Evolutionary conservation across 2,329 filamentous ascomycete genomes (phyloP), one percentile per base, ranked within the genome.

Genomic region (Neodidymelliopsis sp.): DNA sequence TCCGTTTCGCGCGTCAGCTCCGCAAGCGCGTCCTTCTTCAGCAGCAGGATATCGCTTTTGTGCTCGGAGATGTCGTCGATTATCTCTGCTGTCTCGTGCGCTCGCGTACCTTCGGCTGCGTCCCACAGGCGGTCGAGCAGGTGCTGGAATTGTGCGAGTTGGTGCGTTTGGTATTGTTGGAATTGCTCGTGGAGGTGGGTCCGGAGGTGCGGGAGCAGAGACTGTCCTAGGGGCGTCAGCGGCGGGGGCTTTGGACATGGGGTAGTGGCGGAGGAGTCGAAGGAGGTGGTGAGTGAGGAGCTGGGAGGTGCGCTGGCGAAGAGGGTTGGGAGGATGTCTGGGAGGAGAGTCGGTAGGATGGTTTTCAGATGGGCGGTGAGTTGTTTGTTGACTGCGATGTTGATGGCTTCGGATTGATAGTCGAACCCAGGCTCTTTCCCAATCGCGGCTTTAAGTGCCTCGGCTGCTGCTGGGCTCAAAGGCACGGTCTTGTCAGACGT

Each of bases 401-500:
- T 36, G 34, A 46, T 46, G 13, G 25, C 27, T 13, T 46, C 42
- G 18, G 34, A 16, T 23, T 38, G 33, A 15, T 23, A 28, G 11
- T 40, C 37, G 16, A 27, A 30, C 18, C 0, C 35, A 18, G 35
- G 23, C 12, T 20, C 9, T 27, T 19, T 15, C 8, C 22, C 18
- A 22, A 23, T 13, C 19, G 28, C 38, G 9, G 10, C 28, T 28
- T 11, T 6, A n/a, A 54, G 15, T 6, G 43, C 38, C n/a, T 23
- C 52, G 24, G 35, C 48, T 42, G 28, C 31, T 1, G 44, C 33
- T 12, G 53, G 49, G 19, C 44, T 55, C 11, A 53, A 23, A 6
- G 49, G 44, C 22, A 49, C 20, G 12, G 53, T 55, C 36, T 44
- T 53, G 6, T 55, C 53, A 16, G 48, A 46, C 4, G 48, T 30